Evolutionary conservation across 495 filamentous ascomycete species (phyloP), one percentile per base, ranked within the genome.

Genomic region (Hypoxylon crocopeplum): DNA sequence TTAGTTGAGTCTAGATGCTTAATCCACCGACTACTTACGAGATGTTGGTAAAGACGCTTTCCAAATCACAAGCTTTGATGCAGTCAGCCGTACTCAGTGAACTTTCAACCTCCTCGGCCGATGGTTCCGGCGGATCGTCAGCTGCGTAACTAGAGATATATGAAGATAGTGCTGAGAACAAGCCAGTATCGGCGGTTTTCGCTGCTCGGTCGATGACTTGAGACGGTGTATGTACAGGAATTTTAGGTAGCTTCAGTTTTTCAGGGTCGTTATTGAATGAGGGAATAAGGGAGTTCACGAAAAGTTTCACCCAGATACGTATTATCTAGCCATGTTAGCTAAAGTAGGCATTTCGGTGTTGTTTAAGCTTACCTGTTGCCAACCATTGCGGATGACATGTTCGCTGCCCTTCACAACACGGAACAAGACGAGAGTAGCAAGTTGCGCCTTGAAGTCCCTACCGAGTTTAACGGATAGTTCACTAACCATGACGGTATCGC

Each of bases 81-180:
- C 93, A 98, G 66, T 98, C 94, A 5, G 96, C 92, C 0, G 95
- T 93, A 69, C 89, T 92, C 12, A 98, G 74, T 0, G 94, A 98
- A 69, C 93, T 96, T 59, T 98, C 95, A 40, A 99, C 79, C 70
- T 99, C 94, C 66, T 98, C 94, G 49, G 97, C 92, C 0, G 94
- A 97, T 1, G 94, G 94, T 74, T 98, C 95, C 5, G 94, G 94
- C 7, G 94, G 94, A 62, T 99, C 94, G 69, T 97, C 95, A 13
- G 92, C 95, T 20, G 95, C 94, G 76, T 98, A 97, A 69, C 92
- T 97, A n/a, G 93, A 95, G 16, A 99, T 89, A 60, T 97, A 98
- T 4, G 90, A 96, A 1, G 93, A 92, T 54, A 99, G 89, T 4
- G 94, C 91, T 3, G 92, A 96, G 67, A 99, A 88, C 16, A 99